Evolutionary conservation across 169 alveolate genomes (phyloP).

Genomic region (Cryptosporidium xiaoi): DNA sequence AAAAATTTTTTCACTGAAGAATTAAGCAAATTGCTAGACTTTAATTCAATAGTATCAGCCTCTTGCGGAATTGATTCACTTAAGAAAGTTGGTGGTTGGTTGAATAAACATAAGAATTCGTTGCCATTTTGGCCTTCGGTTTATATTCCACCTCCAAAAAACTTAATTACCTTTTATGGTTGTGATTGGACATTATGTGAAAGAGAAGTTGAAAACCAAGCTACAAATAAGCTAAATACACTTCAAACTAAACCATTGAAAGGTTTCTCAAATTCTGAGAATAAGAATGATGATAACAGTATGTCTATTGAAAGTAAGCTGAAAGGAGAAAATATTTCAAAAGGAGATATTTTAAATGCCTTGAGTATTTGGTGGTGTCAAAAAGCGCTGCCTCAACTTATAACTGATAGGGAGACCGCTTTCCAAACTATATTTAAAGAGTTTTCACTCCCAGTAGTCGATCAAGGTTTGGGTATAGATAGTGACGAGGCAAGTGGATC

Average conservation of each 20-base stretch:
- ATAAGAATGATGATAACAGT: conserved; percentile 6
- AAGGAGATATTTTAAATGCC: conserved; percentile 20
- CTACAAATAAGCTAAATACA: conserved; percentile 14
- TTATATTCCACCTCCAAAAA: conserved; percentile 35
- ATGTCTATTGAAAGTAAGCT: conserved; percentile 14
- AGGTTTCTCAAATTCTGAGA: not conserved
- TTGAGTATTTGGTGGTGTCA: conserved; percentile 73
- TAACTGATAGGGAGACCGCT: conserved; percentile 66
- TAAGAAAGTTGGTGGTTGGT: conserved; percentile 66
- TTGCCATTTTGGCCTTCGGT: conserved; percentile 63
- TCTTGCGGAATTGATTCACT: conserved; percentile 60
- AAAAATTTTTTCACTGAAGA: conserved; percentile 44
- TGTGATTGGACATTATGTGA: conserved; percentile 72
- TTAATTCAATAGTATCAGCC: conserved; percentile 47
- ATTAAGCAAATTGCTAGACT: conserved; percentile 49
- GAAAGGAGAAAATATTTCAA: conserved; percentile 13
- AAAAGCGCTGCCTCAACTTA: conserved; percentile 67
- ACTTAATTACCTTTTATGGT: conserved; percentile 52
- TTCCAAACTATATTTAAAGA: conserved; percentile 52
- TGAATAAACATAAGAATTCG: conserved; percentile 41
- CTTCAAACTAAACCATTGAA: conserved; percentile 5
- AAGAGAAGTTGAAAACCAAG: conserved; percentile 58
- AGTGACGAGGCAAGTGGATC: not conserved
- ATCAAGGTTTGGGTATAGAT: not conserved
- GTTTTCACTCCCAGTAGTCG: not conserved